Percentiles rank a stretch among this genome's conserved stretches.
phyloP scores from a whole-genome alignment of 768 basidiomycete species.

The Mycena filopes region DNA sequence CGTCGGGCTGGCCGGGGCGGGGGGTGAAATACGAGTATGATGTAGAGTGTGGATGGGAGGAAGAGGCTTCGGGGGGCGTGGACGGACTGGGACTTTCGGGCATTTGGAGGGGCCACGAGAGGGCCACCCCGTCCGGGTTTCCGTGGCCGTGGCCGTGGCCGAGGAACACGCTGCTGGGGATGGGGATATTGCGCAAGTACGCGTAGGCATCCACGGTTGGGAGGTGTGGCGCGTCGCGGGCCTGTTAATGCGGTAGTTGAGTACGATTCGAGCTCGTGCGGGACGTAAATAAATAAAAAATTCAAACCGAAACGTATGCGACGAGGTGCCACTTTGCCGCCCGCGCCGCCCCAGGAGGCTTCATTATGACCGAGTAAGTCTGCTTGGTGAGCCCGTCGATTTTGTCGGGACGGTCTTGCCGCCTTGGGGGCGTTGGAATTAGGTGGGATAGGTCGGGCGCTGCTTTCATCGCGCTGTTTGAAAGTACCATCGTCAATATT shows the following conservation, averaged over 20 bases:
- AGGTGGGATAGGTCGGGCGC: conserved; percentile 56
- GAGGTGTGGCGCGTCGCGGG: conserved; percentile 53
- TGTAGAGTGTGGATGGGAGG: neutral
- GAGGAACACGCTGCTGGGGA: conserved; percentile 63
- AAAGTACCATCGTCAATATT: no score
- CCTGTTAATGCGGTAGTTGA: conserved; percentile 2
- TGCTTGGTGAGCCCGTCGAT: conserved; percentile 72
- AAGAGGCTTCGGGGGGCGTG: no score
- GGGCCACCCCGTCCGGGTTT: conserved; percentile 32
- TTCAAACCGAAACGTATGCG: conserved; percentile 63
- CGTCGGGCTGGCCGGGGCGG: neutral
- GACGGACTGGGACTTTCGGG: neutral
- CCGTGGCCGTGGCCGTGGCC: no score
- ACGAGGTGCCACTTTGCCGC: conserved; percentile 72
- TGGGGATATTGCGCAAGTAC: conserved; percentile 57
- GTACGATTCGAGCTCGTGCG: no score
- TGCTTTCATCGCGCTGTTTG: conserved; percentile 61
- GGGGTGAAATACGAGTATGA: neutral
- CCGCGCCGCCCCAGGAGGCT: conserved; percentile 53
- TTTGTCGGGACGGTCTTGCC: conserved; percentile 69
- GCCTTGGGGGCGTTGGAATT: conserved; percentile 57
- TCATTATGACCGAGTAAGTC: conserved; percentile 69
- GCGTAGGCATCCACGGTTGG: conserved; percentile 66
- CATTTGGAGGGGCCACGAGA: neutral
- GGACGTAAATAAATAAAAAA: conserved; percentile 1